phyloP scores from a whole-genome alignment of 2,329 filamentous ascomycete genomes.

The Pestalotiopsis sp. region DNA sequence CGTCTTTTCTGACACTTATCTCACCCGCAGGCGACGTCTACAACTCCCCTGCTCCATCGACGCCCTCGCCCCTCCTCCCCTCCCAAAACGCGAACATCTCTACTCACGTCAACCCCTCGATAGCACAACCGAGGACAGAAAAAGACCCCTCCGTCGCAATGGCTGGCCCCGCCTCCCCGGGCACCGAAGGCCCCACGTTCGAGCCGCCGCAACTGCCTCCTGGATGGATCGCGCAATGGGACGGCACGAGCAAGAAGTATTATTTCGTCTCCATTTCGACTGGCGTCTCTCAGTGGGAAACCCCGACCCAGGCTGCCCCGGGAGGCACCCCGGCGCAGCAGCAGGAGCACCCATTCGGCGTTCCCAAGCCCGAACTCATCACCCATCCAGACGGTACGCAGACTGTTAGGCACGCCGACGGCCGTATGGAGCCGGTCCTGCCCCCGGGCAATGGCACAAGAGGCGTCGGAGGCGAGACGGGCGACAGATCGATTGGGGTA shows the following conservation, averaged over 20 bases:
- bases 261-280: slow-evolving; percentile 75
- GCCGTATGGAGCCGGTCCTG: slow-evolving; percentile 61
- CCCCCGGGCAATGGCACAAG: slow-evolving; percentile 49
- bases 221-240: slow-evolving; percentile 74
- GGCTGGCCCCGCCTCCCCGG: slow-evolving; percentile 60
- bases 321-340: slow-evolving; percentile 60
- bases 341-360: slow-evolving; percentile 65
- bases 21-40: background rate
- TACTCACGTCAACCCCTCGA: background rate
- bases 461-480: slow-evolving; percentile 52
- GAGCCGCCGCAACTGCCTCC: slow-evolving; percentile 61
- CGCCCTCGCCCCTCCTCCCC: background rate
- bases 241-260: slow-evolving; percentile 65
- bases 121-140: slow-evolving; percentile 1
- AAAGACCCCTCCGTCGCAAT: slow-evolving; percentile 36
- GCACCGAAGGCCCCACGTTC: slow-evolving; percentile 61
- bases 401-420: slow-evolving; percentile 63
- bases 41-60: background rate
- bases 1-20: background rate
- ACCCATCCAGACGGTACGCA: slow-evolving; percentile 65
- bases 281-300: slow-evolving; percentile 75
- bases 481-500: slow-evolving; percentile 69
- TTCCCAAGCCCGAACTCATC: slow-evolving; percentile 56
- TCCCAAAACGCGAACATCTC: background rate
- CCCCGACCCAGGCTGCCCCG: slow-evolving; percentile 65